Conservation (phyloP, 2,329 filamentous ascomycete species). For the Coniochaeta sp. region DNA sequence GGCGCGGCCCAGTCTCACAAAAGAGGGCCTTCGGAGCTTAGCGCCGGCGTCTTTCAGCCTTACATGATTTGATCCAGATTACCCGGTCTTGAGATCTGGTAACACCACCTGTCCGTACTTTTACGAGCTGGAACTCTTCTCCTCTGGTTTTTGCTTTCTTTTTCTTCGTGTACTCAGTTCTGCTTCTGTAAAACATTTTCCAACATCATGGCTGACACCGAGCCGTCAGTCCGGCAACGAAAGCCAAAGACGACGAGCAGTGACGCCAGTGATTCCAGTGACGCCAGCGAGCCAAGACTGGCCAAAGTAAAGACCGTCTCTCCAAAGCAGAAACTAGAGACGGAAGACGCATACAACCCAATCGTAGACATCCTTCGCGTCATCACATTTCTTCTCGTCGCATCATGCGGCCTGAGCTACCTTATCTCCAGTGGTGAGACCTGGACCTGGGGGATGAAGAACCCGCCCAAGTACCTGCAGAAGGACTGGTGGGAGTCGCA, state of each 20-base stretch:
- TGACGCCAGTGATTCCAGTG: constrained; percentile 1
- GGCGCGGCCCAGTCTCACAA: background rate
- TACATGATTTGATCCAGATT: background rate
- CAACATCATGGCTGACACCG: constrained; percentile 10
- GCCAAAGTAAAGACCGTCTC: constrained; percentile 11
- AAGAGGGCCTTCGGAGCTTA: background rate
- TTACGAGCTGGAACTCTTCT: background rate
- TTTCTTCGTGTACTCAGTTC: background rate
- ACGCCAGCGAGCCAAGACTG: constrained; percentile 6
- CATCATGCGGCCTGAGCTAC: constrained; percentile 67
- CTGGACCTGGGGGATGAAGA: constrained; percentile 57
- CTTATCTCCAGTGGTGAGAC: constrained; percentile 65
- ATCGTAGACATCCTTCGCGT: constrained; percentile 64
- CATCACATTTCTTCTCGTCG: constrained; percentile 56
- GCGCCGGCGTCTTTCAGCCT: background rate
- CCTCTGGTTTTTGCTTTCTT: background rate
- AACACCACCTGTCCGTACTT: constrained; percentile 3
- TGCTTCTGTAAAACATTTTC: background rate
- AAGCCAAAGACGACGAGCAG: constrained; percentile 13
- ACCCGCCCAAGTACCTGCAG: constrained; percentile 56
- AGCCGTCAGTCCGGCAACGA: constrained; percentile 14
- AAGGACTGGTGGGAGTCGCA: constrained; percentile 50
- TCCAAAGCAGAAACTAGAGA: constrained; percentile 33
- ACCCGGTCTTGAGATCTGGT: constrained; percentile 2
- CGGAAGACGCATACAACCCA: constrained; percentile 52